Evolutionary conservation across 202 grass and related monocot species (phyloP).

Genomic region (Digitaria exilis): DNA sequence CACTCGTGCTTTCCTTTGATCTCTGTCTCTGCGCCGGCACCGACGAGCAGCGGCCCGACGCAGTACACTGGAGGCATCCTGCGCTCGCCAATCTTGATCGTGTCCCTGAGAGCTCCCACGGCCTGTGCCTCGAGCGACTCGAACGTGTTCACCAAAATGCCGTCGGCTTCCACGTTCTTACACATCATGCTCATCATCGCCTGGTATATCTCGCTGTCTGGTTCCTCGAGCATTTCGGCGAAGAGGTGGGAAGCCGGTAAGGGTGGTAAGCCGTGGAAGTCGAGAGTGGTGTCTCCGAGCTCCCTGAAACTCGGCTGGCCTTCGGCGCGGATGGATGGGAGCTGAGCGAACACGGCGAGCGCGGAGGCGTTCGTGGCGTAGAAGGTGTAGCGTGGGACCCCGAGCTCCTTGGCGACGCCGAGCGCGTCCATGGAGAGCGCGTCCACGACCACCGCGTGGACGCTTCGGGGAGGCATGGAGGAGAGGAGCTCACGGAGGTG

Average conservation of each 20-base stretch:
- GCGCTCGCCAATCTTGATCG: background rate
- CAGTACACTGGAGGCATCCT: constrained; percentile 43
- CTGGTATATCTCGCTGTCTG: constrained; percentile 16
- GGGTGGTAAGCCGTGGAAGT: constrained; percentile 9
- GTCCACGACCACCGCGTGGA: constrained; percentile 47
- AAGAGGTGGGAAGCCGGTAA: constrained; percentile 24
- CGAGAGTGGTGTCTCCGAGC: constrained; percentile 2
- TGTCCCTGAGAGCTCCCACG: constrained; percentile 33
- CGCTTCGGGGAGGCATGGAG: background rate
- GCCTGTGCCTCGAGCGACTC: constrained; percentile 45
- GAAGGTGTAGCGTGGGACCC: constrained; percentile 43
- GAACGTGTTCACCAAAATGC: constrained; percentile 64
- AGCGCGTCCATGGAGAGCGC: constrained; percentile 25
- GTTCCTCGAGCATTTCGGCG: background rate
- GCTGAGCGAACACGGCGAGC: constrained; percentile 34
- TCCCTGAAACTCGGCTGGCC: constrained; percentile 36
- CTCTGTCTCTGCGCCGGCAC: background rate
- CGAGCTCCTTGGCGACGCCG: constrained; percentile 36
- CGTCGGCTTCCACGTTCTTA: constrained; percentile 9
- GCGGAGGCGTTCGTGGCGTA: constrained; percentile 13
- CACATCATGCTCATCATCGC: background rate
- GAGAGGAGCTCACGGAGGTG: constrained; percentile 26
- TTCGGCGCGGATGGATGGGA: background rate
- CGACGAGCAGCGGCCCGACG: constrained; percentile 52
- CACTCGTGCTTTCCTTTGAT: constrained; percentile 33